Percentiles rank a stretch among this genome's conserved stretches.
These are phyloP conservation scores for Elongisporangium undulatum DNA, from an alignment of 352 stramenopile genomes.

Conservation along the genomic window DNA sequence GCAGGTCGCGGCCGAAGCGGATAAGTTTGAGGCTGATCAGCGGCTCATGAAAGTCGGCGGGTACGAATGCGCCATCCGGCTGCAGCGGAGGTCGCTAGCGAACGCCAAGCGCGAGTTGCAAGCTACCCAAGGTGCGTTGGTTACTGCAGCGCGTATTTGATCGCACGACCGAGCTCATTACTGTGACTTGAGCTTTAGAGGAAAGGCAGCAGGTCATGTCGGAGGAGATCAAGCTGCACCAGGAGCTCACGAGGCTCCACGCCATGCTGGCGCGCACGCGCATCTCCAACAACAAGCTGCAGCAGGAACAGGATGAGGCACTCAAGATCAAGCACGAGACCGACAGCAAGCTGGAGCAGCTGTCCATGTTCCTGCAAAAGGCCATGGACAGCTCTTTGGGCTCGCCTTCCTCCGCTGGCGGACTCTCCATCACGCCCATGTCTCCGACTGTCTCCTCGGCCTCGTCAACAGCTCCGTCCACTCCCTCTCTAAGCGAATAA, in stretches of 20 bases:
- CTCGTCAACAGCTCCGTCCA: conserved; percentile 1
- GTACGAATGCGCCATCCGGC: conserved; percentile 49
- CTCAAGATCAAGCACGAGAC: conserved; percentile 46
- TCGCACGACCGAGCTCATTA: background rate
- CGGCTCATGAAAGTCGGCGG: conserved; percentile 60
- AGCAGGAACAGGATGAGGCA: conserved; percentile 41
- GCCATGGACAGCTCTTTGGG: conserved; percentile 1
- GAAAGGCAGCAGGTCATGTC: conserved; percentile 40
- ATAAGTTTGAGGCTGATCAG: conserved; percentile 54
- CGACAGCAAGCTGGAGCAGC: conserved; percentile 46
- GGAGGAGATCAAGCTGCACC: conserved; percentile 54
- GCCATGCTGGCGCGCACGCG: conserved; percentile 27
- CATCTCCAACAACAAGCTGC: conserved; percentile 31
- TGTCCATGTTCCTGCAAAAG: conserved; percentile 51
- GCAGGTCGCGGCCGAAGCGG: conserved; percentile 40
- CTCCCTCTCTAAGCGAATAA: conserved; percentile 1
- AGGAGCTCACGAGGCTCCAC: conserved; percentile 36
- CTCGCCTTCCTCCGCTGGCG: background rate
- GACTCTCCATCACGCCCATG: conserved; percentile 1
- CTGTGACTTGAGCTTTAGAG: conserved; percentile 16
- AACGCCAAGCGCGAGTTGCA: conserved; percentile 50
- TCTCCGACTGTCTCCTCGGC: background rate
- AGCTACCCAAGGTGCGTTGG: conserved; percentile 42
- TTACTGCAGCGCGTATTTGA: too few relatives aligned
- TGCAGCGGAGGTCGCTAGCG: conserved; percentile 44